Evolutionary conservation across 2,329 filamentous ascomycete species (phyloP), one percentile per base, ranked within the genome.

Genomic region (Penicillium janthinellum): DNA sequence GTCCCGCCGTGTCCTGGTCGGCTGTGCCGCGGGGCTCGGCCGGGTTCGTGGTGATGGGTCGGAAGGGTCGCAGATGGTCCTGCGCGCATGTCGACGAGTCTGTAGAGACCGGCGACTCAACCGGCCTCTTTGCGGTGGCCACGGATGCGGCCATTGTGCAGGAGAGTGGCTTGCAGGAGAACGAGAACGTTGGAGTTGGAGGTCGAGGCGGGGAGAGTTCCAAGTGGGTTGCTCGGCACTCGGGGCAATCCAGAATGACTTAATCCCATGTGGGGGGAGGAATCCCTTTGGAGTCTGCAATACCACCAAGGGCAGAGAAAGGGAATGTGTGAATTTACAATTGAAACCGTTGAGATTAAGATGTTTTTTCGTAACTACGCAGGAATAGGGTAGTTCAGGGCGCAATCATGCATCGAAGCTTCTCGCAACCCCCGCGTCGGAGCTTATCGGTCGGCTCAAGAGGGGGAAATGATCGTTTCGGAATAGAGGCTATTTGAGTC

Each of bases 21-120:
- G 52, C 56, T 56, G 54, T 54, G 54, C 58, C 60, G 62, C 58
- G 60, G 50, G 58, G 57, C 15, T 52, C 47, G 31, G 41, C 38
- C 8, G 38, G 50, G 37, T 20, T 38, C 35, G 14, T 50, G 38
- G 38, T 31, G 25, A 54, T 25, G 11, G 54, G 56, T 17, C 39
- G 45, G 35, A 66, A 66, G 2, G 64, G 64, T 17, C 60, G 64
- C 15, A 66, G 54, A 48, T 66, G 64, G n/a, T 64, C 57, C 20
- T 56, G 56, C 5, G 58, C 61, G 11, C 56, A 51, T 15, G 60
- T 48, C 25, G 51, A 25, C n/a, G 47, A 48, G 54, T 53, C 55
- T 37, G 54, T 31, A 34, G 59, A 50, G 17, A 15, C 39, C 15
- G 37, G 17, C 1, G 52, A 52, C 54, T 59, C 62, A 38, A 15